Base-by-base conservation (phyloP, 345 rosid species). In the Rhizophora mangle region DNA sequence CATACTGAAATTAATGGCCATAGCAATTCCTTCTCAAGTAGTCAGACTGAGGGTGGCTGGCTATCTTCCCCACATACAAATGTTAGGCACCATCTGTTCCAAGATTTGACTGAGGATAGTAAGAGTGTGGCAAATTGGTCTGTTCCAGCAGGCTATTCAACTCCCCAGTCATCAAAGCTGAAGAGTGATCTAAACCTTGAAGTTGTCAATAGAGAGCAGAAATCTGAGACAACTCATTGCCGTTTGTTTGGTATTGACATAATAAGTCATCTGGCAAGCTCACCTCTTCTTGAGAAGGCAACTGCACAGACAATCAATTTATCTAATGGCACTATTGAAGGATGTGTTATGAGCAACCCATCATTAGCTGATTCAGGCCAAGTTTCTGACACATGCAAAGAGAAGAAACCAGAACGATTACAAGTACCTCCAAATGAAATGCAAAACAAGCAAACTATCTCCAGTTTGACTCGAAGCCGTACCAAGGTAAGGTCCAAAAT, bases 371-470 rank as follows among this genome's bases (percentile, higher is more conserved):
- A 82, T 66, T 68, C 87, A 19, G 96, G 89, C 59, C 81, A 69
- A 64, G 88, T 86, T 58, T 82, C 86, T 2, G 89, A 82, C 69
- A 67, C 62, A 64, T 72, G 78, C 43, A 82, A 80, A 69, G 97
- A 87, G 74, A 85, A 68, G 79, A 84, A 82, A 70, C 71, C 75
- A 37, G 96, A 86, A 60, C 84, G 76, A 55, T 30, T 80, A 8
- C 84, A 81, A 68, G 69, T 78, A 52, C 78, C 81, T 32, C 79
- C 81, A 9, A 91, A 85, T 78, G 98, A 91, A 76, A 79, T 73
- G 54, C 92, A 86, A 55, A 83, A 78, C 82, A 88, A 81, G 85
- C 79, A 76, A 69, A 76, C 54, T 66, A 13, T 13, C 4, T 70
- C 27, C n/a, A 8, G 65, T 20, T 67, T 69, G 22, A 62, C 80